These are phyloP conservation scores for Calonectria fujianensis DNA, from an alignment of 2,329 filamentous ascomycete genomes.

Conservation along the genomic window DNA sequence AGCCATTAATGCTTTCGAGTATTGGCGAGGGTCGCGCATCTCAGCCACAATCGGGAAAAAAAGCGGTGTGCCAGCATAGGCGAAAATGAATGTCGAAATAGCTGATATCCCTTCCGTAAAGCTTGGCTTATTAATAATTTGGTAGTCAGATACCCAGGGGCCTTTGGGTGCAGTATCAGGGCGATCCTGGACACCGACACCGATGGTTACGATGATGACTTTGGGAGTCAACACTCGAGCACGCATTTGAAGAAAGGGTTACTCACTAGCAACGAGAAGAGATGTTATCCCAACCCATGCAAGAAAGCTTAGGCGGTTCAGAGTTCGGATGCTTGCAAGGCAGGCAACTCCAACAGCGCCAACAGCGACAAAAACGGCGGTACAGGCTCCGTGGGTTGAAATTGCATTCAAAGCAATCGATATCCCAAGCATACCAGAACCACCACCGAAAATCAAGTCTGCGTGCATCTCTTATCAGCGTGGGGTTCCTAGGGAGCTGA, in stretches of 20 bases:
- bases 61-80: slow-evolving; percentile 60
- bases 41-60: slow-evolving; percentile 59
- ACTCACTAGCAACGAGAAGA: slow-evolving; percentile 42
- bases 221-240: background rate
- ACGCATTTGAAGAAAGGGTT: background rate
- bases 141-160: slow-evolving; percentile 57
- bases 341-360: slow-evolving; percentile 7
- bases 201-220: slow-evolving; percentile 50
- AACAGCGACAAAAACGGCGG: slow-evolving; percentile 30
- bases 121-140: slow-evolving; percentile 55
- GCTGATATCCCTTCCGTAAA: slow-evolving; percentile 59
- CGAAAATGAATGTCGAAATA: slow-evolving; percentile 60
- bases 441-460: slow-evolving; percentile 30
- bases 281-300: slow-evolving; percentile 22
- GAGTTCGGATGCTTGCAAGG: slow-evolving; percentile 26
- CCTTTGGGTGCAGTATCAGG: slow-evolving; percentile 46
- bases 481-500: fast-evolving
- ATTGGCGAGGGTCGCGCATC: slow-evolving; percentile 57
- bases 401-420: slow-evolving; percentile 34
- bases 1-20: slow-evolving; percentile 52
- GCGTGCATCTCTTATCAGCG: background rate
- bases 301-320: slow-evolving; percentile 26
- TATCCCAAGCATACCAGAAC: slow-evolving; percentile 31
- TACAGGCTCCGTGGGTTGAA: slow-evolving; percentile 20
- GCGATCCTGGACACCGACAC: slow-evolving; percentile 48